Evolutionary conservation across 1,284 basidiomycete genomes (phyloP), one percentile per base, ranked within the genome.

Genomic region (Polyporus tsugae): DNA sequence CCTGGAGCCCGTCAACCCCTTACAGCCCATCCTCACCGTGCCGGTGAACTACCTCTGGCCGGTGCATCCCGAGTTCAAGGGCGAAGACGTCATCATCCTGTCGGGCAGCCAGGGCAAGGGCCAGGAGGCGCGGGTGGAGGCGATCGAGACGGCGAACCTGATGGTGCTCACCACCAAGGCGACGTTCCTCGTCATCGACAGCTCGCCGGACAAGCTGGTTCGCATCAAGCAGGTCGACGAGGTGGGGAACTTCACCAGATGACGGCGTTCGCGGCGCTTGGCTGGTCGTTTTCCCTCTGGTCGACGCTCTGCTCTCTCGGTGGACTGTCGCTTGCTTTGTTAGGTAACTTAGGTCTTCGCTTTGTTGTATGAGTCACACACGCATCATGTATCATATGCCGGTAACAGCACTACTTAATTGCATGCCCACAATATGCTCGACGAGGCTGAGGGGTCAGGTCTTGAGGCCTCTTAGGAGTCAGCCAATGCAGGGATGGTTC

Each of bases 11-110:
- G 67, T 75, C 41, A 71, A 75, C 38, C 66, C 75, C 4, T 69
- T 66, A 9, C 66, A 70, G 46, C 70, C 70, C 25, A 67, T 74
- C 22, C 70, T 75, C 11, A 67, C 73, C 29, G 76, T 81, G 33
- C 79, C 80, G 2, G 73, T 79, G 25, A 68, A 78, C 55, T 76
- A 71, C 60, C 75, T 81, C 15, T 69, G 68, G 44, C 79, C 79
- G 4, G 74, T 80, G 6, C 72, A 73, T 15, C 79, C 80, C 10
- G 69, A 73, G 44, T 65, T 65, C 7, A 57, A 55, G 22, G 75
- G 74, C 53, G 73, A 78, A 13, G 65, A 70, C 9, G 76, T 77
- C 13, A 55, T 79, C 46, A 71, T 78, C 33, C 68, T 81, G 44
- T 39, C 70, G 7, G 77, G 78, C 11, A 59, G 65, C 2, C 64